Base-by-base conservation (phyloP, 352 stramenopile species). In the Pythium pyrilobum region DNA sequence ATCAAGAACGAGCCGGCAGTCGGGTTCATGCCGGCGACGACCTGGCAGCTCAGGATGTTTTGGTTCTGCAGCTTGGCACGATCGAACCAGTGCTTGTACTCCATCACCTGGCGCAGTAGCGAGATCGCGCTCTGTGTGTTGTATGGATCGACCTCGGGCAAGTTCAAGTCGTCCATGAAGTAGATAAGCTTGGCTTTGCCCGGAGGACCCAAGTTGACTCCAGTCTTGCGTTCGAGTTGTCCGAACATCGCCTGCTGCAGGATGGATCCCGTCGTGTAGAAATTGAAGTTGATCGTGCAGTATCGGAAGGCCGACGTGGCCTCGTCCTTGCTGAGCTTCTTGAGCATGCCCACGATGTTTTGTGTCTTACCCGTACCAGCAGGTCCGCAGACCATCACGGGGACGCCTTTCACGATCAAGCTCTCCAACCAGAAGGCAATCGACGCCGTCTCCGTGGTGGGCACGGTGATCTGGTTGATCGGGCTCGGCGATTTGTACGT, bases 201-300 rank as follows among this genome's bases (percentile, higher is more conserved):
- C 6, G 96, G 92, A 1, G 96, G 96, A 1, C 93, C 96, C 42
- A 96, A 88, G 65, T 97, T 98, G 27, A 72, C 78, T 34, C 91
- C 95, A 2, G 89, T 97, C 60, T 98, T 98, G 40, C 97, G 97
- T 56, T 98, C 96, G 21, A 98, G 65, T 37, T 96, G 86, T 0
- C 86, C 70, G 31, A 89, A 89, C 89, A 98, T 97, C 0, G 87
- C 96, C 43, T 94, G 72, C 52, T 97, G 88, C 31, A 98, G 72
- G 20, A 97, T 95, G 3, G 77, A 73, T 32, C 91, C 96, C 5
- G 92, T 98, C 7, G 92, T 98, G 77, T 98, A 98, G 56, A 98
- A 98, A 72, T 98, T 98, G 51, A 98, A 98, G 69, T 98, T 98
- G 65, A 98, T 97, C 3, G 82, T 97, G 25, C 74, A 84, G 58